These are phyloP conservation scores for Phoma sp. DNA, from an alignment of 2,329 filamentous ascomycete genomes.

Conservation along the genomic window DNA sequence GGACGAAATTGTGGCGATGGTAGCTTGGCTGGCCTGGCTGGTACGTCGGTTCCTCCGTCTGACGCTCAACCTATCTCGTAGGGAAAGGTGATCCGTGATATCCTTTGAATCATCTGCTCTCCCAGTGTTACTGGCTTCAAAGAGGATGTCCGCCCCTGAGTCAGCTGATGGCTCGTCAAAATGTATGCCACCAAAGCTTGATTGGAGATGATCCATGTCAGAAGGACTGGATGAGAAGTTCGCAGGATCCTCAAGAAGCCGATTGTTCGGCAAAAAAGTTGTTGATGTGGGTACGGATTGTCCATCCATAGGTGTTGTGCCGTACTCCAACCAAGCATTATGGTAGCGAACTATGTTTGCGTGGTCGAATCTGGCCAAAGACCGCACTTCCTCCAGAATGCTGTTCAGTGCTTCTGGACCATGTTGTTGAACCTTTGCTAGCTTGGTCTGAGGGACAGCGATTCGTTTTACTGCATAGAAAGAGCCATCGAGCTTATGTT, in stretches of 20 bases:
- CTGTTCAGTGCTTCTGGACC: constrained; percentile 61
- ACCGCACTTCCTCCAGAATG: constrained; percentile 66
- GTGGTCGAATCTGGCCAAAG: constrained; percentile 67
- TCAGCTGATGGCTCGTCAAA: constrained; percentile 26
- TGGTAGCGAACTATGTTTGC: constrained; percentile 71
- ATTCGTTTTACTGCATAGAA: constrained; percentile 72
- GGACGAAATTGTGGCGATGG: constrained; percentile 50
- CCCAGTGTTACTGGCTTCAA: constrained; percentile 37
- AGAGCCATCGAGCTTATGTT: constrained; percentile 65
- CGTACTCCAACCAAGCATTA: constrained; percentile 66
- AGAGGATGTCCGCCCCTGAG: constrained; percentile 34
- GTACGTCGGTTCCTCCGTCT: constrained; percentile 30
- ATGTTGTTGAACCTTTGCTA: constrained; percentile 59
- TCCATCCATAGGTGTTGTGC: constrained; percentile 22
- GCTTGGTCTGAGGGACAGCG: constrained; percentile 58
- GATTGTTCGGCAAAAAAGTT: constrained; percentile 23
- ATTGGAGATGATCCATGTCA: constrained; percentile 19
- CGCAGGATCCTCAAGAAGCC: constrained; percentile 32
- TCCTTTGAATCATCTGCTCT: background rate
- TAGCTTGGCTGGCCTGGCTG: constrained; percentile 45
- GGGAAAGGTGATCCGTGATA: constrained; percentile 4
- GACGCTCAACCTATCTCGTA: constrained; percentile 43
- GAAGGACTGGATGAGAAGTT: constrained; percentile 19
- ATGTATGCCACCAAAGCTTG: constrained; percentile 22
- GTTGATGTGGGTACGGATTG: constrained; percentile 4